Evolutionary conservation across 2,329 filamentous ascomycete species (phyloP).

Genomic region (Sodiomyces alkalinus): DNA sequence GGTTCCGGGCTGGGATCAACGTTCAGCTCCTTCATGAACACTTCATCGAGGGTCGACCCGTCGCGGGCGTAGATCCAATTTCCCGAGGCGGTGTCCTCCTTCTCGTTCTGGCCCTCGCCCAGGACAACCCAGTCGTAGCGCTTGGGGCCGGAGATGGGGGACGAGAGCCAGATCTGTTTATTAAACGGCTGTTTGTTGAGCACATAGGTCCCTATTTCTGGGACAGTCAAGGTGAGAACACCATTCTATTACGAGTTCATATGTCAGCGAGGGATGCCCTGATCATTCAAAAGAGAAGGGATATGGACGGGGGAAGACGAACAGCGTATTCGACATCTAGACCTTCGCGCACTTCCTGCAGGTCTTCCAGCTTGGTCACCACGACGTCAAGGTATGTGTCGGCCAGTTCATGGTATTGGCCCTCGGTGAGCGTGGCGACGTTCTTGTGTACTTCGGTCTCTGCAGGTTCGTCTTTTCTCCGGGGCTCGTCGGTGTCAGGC

Average conservation of each 20-base stretch:
- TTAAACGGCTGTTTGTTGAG: conserved; percentile 98
- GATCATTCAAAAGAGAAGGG: too few species aligned
- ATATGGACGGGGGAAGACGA: conserved; percentile 24
- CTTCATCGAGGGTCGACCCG: conserved; percentile 54
- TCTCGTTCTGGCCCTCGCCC: conserved; percentile 60
- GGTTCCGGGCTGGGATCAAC: conserved; percentile 36
- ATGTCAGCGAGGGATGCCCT: not conserved
- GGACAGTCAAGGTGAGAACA: conserved; percentile 63
- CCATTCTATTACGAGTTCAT: conserved; percentile 50
- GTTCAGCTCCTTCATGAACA: conserved; percentile 64
- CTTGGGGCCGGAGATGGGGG: conserved; percentile 81
- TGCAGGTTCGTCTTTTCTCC: conserved; percentile 24
- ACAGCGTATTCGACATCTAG: conserved; percentile 86
- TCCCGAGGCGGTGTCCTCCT: conserved; percentile 58
- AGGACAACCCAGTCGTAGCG: conserved; percentile 77
- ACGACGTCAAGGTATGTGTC: conserved; percentile 56
- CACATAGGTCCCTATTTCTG: conserved; percentile 65
- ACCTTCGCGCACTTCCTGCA: conserved; percentile 58
- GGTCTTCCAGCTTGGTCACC: conserved; percentile 48
- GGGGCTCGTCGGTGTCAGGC: conserved; percentile 41
- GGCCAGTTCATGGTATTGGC: conserved; percentile 62
- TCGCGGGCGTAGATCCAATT: conserved; percentile 85
- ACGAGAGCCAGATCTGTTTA: conserved; percentile 94
- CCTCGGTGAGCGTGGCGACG: conserved; percentile 49
- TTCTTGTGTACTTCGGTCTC: conserved; percentile 21